Base-by-base conservation (phyloP, 1,284 basidiomycete genomes). In the Sporisorium reilianum region DNA sequence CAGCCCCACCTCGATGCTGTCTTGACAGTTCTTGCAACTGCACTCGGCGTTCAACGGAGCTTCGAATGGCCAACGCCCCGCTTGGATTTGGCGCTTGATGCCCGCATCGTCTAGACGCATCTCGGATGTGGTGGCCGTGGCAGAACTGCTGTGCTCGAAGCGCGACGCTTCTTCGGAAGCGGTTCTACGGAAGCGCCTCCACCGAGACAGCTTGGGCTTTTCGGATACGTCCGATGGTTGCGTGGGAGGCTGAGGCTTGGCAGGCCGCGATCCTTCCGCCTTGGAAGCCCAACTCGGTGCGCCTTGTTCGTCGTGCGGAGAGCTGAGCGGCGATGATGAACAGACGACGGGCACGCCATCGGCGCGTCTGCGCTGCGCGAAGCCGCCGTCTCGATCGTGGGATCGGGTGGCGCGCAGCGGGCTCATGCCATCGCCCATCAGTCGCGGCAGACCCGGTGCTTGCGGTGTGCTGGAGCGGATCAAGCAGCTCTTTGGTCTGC, bases 1-100 rank as follows among this genome's bases (percentile, higher is more conserved):
- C 51, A 69, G 34, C 11, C 61, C 71, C n/a, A 74, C 58, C 28
- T 68, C 62, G 59, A 74, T 74, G 48, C 23, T 60, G 4, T 57
- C 52, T 48, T 65, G 61, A 55, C 71, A 74, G 44, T 68, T 61
- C 48, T 66, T 74, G 59, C 71, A 74, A 56, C 61, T 74, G 51
- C 71, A 74, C 30, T 74, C 71, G 5, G 28, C 50, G 14, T 74
- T 74, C 48, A 74, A 51, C 3, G 63, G 71, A n/a, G 50, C 64
- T 32, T 69, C 65, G 18, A 74, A 68, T 2, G 71, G 71, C 71
- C 71, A 69, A 26, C 71, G 32, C n/a, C 66, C 71, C 0, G 66
- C 66, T 55, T 62, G 56, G 8, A 69, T 50, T 22, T 69, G 40
- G 18, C 59, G 62, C n/a, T 50, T 63, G 38, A 65, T 36, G 23